Base-by-base conservation (phyloP, 495 filamentous ascomycete genomes). In the Aspergillus bridgeri region DNA sequence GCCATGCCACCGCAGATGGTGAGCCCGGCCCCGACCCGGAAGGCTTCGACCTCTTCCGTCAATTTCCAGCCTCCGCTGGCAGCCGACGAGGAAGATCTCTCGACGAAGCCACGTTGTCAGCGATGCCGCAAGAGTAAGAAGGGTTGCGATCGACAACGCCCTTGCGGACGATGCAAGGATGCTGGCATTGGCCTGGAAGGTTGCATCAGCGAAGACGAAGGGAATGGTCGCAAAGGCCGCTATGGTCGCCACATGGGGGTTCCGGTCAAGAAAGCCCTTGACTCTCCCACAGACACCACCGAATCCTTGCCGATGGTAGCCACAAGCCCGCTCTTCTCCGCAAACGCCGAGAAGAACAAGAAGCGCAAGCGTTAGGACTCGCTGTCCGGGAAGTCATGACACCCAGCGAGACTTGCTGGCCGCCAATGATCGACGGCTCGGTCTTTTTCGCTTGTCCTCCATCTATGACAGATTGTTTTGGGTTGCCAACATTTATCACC, bases 111-210 rank as follows among this genome's bases (percentile, higher is more conserved):
- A 25, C 92, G 94, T 61, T 98, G 94, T 80, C 94, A 98, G 69
- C 89, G 94, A 47, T 98, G 94, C 79, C 87, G 94, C 59, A 98
- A 98, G 83, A 97, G 92, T 71, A 98, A 98, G 81, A 98, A 98
- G 75, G 94, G 94, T 6, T 98, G 94, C 68, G 95, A 98, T 78
- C 86, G 94, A 53, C 92, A 96, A 66, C 86, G 94, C 43, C 94
- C 94, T 11, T 98, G 94, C 66, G 89, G 90, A 42, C 83, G 94
- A 58, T 98, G 94, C 84, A 90, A 90, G 68, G 94, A 98, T 75
- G 94, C 95, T 23, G 94, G 94, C 15, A 88, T 98, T 64, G 86
- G 89, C 49, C 83, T 91, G 53, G 92, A 98, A 43, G 88, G 90
- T 49, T 98, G 94, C 70, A 83, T 98, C 69, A 96, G 91, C 72